These are phyloP conservation scores for Malus hybrid DNA, from an alignment of 331 rosid species.

Conservation along the genomic window DNA sequence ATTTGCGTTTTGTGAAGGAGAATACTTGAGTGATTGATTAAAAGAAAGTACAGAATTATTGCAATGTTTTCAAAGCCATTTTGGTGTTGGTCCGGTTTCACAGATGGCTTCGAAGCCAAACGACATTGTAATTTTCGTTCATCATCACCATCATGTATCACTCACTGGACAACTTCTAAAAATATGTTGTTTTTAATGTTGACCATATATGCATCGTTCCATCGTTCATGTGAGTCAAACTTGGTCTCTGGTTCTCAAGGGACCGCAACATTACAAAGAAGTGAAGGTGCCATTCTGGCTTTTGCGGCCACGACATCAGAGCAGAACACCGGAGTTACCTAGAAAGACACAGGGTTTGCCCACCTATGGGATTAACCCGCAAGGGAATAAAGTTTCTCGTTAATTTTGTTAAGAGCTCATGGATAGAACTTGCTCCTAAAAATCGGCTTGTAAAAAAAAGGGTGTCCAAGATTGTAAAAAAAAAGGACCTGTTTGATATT, in stretches of 20 bases:
- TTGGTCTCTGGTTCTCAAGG: not conserved
- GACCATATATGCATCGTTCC: not conserved
- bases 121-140: not conserved
- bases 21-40: not conserved
- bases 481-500: no score
- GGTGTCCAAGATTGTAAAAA: no score
- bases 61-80: not conserved
- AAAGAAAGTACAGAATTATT: not conserved
- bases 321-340: not conserved
- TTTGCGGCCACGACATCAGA: not conserved
- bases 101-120: not conserved
- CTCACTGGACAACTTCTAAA: not conserved
- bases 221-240: not conserved
- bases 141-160: not conserved
- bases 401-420: not conserved
- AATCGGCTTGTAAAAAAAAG: not conserved
- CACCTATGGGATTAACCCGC: not conserved
- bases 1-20: not conserved
- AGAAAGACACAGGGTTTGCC: no score
- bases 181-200: not conserved
- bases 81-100: not conserved
- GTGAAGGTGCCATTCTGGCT: not conserved
- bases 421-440: not conserved
- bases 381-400: not conserved
- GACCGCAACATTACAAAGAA: not conserved